phyloP scores from a whole-genome alignment of 208 protist species.

The Histomonas meleagridis region DNA sequence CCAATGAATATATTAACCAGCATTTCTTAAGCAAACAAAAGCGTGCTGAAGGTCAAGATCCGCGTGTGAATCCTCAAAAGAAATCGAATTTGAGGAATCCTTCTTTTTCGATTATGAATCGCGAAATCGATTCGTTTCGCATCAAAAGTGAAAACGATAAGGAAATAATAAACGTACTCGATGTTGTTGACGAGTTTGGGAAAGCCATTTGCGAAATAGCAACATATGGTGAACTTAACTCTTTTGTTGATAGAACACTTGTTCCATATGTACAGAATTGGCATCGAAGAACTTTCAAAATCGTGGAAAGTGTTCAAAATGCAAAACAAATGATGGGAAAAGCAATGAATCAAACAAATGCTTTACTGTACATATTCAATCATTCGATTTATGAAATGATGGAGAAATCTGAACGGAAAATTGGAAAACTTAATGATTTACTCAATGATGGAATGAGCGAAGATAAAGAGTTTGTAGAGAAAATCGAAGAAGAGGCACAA shows the following conservation, averaged over 20 bases:
- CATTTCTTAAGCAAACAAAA: neutral
- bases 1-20: neutral
- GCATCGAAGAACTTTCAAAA: conserved; percentile 25
- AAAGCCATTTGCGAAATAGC: neutral
- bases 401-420: neutral
- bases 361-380: neutral
- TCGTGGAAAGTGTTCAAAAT: neutral
- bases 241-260: neutral
- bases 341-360: neutral
- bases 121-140: neutral
- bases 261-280: neutral
- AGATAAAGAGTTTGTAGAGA: too few relatives aligned
- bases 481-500: too few relatives aligned
- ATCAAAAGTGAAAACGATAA: neutral
- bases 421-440: neutral
- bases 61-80: neutral
- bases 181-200: neutral
- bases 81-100: neutral
- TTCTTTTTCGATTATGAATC: neutral
- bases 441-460: neutral
- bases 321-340: neutral
- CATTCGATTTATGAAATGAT: neutral
- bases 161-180: neutral
- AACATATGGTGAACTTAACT: neutral
- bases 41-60: too few relatives aligned